phyloP scores from a whole-genome alignment of 2,329 filamentous ascomycete genomes.

The Teratosphaeriaceae sp. region DNA sequence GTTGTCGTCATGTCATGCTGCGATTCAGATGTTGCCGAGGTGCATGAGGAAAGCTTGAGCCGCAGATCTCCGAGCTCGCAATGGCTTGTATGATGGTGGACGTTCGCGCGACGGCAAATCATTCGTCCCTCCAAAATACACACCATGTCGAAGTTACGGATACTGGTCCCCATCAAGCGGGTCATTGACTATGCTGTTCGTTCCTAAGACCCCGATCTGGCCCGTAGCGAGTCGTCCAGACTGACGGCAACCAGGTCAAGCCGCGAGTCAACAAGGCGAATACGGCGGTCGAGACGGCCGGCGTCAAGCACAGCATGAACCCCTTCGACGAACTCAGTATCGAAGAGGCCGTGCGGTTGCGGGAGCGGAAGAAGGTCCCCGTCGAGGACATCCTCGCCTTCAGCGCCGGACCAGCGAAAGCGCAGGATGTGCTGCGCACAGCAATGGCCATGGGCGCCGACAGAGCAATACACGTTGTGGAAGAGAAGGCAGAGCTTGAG shows the following conservation, averaged over 20 bases:
- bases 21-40: slow-evolving; percentile 1
- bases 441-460: slow-evolving; percentile 99
- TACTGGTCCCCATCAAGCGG: slow-evolving; percentile 51
- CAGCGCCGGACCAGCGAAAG: slow-evolving; percentile 80
- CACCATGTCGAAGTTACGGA: slow-evolving; percentile 44
- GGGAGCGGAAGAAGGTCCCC: slow-evolving; percentile 63
- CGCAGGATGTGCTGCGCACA: slow-evolving; percentile 81
- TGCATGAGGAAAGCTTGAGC: neutral
- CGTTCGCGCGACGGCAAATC: neutral
- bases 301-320: slow-evolving; percentile 98
- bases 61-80: neutral
- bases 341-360: slow-evolving; percentile 91
- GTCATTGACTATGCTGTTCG: slow-evolving; percentile 53
- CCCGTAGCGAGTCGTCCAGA: slow-evolving; percentile 2
- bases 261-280: slow-evolving; percentile 63
- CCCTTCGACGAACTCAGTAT: slow-evolving; percentile 98
- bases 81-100: neutral
- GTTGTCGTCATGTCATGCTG: no score
- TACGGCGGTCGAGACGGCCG: slow-evolving; percentile 85
- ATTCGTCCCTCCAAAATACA: neutral
- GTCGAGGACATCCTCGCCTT: slow-evolving; percentile 91
- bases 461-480: slow-evolving; percentile 71
- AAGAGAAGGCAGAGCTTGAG: slow-evolving; percentile 70
- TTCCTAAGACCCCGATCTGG: slow-evolving; percentile 3
- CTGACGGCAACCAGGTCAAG: slow-evolving; percentile 48